Base-by-base conservation (phyloP, 1,139 yeast species). In the Geotrichum fermentans region DNA sequence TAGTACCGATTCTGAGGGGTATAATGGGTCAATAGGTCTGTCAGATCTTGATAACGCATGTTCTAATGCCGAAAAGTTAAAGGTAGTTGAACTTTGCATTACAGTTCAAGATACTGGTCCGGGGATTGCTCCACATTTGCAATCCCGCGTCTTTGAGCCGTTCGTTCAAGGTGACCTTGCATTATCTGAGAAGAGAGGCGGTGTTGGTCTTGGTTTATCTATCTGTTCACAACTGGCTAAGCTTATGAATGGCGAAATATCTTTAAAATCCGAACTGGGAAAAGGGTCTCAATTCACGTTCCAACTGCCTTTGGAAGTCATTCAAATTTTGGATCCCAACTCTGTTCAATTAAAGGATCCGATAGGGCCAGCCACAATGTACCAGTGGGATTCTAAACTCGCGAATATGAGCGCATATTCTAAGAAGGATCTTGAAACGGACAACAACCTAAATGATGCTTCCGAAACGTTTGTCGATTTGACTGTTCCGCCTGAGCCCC, bases 141-240 rank as follows among this genome's bases (percentile, higher is more conserved):
- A 87, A 61, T 82, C 82, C 44, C 80, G 83, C 56, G 92, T 89
- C 3, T 89, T 89, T 67, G 96, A 89, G 60, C 96, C 97, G 1
- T 89, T 89, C 69, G 89, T 88, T 29, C 96, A 89, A 68, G 97
- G 96, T 44, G 96, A 89, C 61, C 94, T 87, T 65, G 88, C 95
- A 0, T 71, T 87, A 35, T 82, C 94, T 2, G 74, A 96, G 65
- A 84, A 89, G 52, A 81, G 84, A 61, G 95, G 96, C 50, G 97
- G 97, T 60, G 90, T 96, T 1, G 97, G 97, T 10, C 72, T 89
- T 49, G 97, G 97, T 1, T 73, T 89, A 45, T 85, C 95, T 0
- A 90, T 90, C 61, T 90, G 96, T 66, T 75, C 88, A 50, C 96
- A 89, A 66, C 73, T 90, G 89, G 66, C 74, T 88, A 11, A 45